A percentile compares a stretch with the other conserved stretches of the same genome.
These are phyloP conservation scores for Populus davidiana DNA, from an alignment of 345 rosid genomes.

Conservation along the genomic window DNA sequence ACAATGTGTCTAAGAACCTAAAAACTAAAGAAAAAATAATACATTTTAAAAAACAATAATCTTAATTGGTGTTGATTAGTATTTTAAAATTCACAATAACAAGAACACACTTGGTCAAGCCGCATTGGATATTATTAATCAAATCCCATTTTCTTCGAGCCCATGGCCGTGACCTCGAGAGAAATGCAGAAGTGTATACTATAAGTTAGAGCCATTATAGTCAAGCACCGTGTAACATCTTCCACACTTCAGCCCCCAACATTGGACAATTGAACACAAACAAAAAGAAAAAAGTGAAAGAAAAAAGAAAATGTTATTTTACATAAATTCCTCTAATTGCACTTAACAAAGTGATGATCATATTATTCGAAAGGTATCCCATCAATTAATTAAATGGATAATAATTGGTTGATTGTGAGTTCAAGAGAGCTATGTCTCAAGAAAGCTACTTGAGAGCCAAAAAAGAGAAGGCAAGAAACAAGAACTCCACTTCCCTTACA, in stretches of 20 bases:
- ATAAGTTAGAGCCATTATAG: conserved; percentile 1
- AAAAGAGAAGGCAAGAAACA: conserved; percentile 3
- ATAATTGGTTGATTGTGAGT: conserved; percentile 27
- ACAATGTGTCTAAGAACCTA: too few relatives aligned
- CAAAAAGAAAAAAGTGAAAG: background rate
- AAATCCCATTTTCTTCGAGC: conserved; percentile 24
- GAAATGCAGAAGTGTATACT: background rate
- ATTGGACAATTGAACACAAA: background rate
- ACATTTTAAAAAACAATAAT: background rate
- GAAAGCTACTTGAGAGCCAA: conserved; percentile 1
- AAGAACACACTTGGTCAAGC: conserved; percentile 11
- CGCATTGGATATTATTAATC: conserved; percentile 6
- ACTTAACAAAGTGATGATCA: background rate
- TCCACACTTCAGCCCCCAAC: conserved; percentile 15
- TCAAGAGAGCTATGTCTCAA: conserved; percentile 17
- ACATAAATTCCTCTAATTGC: conserved; percentile 1
- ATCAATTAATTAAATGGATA: background rate
- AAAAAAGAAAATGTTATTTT: too few relatives aligned
- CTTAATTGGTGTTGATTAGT: too few relatives aligned
- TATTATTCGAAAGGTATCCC: background rate
- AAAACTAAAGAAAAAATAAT: background rate
- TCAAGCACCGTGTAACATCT: conserved; percentile 26
- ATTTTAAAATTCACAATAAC: too few relatives aligned
- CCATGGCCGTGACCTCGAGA: conserved; percentile 11
- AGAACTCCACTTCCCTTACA: conserved; percentile 1